Evolutionary conservation across 2,329 filamentous ascomycete genomes (phyloP).

Genomic region (Paracorniculantispora psalliotae): DNA sequence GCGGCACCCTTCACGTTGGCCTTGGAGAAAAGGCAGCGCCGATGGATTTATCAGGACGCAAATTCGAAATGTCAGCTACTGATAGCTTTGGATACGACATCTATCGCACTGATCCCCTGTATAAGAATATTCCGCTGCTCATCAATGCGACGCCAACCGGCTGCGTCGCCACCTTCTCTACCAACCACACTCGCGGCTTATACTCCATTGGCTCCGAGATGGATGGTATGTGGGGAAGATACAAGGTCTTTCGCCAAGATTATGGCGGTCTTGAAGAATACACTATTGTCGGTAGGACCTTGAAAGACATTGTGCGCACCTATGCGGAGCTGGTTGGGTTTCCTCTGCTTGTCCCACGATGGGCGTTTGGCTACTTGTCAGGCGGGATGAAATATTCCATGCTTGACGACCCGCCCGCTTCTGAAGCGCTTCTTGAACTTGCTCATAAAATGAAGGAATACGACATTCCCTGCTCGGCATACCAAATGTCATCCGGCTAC

Average conservation of each 20-base stretch:
- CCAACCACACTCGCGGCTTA: conserved; percentile 57
- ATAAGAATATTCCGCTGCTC: conserved; percentile 70
- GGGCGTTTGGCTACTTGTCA: conserved; percentile 68
- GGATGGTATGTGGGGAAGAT: conserved; percentile 70
- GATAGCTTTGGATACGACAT: conserved; percentile 72
- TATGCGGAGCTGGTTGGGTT: conserved; percentile 66
- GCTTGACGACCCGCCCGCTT: conserved; percentile 47
- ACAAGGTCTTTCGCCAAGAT: conserved; percentile 69
- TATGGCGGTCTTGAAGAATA: conserved; percentile 70
- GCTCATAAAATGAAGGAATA: conserved; percentile 56
- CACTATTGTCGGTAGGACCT: conserved; percentile 59
- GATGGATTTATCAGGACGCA: conserved; percentile 64
- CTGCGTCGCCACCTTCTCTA: conserved; percentile 64
- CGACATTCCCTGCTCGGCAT: conserved; percentile 65
- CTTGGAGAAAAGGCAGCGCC: conserved; percentile 69
- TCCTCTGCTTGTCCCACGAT: conserved; percentile 62
- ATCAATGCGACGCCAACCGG: conserved; percentile 62
- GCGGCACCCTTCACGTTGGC: conserved; percentile 61
- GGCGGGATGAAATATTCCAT: conserved; percentile 55
- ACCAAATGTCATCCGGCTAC: conserved; percentile 70
- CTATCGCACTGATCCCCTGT: conserved; percentile 65
- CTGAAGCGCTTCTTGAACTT: conserved; percentile 56
- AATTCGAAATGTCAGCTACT: conserved; percentile 62
- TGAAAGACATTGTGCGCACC: conserved; percentile 59
- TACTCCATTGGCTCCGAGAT: conserved; percentile 68